phyloP scores from a whole-genome alignment of 768 basidiomycete species.

The Lactifluus subvellereus region DNA sequence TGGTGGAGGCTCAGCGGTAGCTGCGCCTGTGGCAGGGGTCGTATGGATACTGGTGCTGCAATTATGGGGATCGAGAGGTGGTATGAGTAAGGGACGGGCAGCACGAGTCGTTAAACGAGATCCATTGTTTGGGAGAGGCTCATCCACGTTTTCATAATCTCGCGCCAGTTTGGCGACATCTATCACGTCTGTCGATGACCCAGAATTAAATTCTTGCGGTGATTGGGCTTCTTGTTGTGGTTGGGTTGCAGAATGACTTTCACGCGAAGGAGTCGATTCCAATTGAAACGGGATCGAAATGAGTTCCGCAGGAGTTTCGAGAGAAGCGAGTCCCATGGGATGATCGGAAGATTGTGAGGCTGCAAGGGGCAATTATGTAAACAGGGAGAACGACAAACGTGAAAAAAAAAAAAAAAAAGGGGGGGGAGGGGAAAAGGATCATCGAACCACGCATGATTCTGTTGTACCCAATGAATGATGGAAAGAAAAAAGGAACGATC shows the following conservation, averaged over 20 bases:
- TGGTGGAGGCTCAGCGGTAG: not conserved
- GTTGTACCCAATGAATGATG: not conserved
- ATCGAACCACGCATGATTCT: not conserved
- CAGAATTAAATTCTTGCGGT: slow-evolving; percentile 1
- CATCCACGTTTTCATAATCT: slow-evolving; percentile 24
- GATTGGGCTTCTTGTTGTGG: slow-evolving; percentile 11
- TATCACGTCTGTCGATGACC: slow-evolving; percentile 22
- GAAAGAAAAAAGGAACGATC: not conserved
- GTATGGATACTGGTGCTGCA: not conserved
- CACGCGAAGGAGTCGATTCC: not conserved
- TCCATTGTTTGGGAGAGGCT: not conserved
- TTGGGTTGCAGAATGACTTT: slow-evolving; percentile 21
- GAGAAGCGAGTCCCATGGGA: not conserved
- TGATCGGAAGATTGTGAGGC: not conserved
- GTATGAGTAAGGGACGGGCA: slow-evolving; percentile 18
- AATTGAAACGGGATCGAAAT: slow-evolving; percentile 3
- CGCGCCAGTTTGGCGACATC: slow-evolving; percentile 21
- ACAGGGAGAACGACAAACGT: not conserved
- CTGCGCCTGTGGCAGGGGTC: not conserved
- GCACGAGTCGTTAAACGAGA: slow-evolving; percentile 17
- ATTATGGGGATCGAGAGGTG: slow-evolving; percentile 3
- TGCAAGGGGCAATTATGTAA: not conserved
- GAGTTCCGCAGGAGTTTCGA: not conserved
- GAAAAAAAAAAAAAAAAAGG: not conserved
- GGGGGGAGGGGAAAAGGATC: slow-evolving; percentile 13